Evolutionary conservation across 208 protist genomes (phyloP), one percentile per base, ranked within the genome.

Genomic region (Acanthamoeba comandoni): DNA sequence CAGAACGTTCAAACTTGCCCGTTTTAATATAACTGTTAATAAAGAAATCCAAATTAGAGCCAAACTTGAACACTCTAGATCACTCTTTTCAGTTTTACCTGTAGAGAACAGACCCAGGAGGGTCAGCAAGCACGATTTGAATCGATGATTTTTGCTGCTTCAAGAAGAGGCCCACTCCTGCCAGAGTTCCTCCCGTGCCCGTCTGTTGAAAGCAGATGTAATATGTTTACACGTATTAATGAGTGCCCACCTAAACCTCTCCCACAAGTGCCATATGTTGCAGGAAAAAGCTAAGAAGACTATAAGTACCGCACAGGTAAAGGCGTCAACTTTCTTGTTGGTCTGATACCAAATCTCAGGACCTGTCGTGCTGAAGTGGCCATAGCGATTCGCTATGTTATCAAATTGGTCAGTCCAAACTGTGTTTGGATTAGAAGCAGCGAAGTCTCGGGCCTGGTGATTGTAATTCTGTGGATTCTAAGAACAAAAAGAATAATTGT

Each of bases 331-430:
- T 1, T 89, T 69, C 69, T 89, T 79, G 7, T 69, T 64, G 22
- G 80, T 75, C 26, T 93, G 86, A n/a, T 26, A 39, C 52, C 67
- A 94, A 49, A 95, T 93, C 57, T 95, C 93, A 24, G 93, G 93
- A 12, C 93, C 93, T 22, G 92, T 94, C 2, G 93, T 94, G 15
- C n/a, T 35, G 69, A 85, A 92, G 91, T 95, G 94, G 24, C 73
- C 86, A 13, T 62, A 58, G 39, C 92, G 77, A 48, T 95, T 95
- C 49, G 94, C 94, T 17, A 80, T 90, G 91, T 95, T 95, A 69
- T 95, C 94, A 91, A 95, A 95, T 87, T 95, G 93, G 53, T 94
- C 92, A 3, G 93, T 94, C 94, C 94, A 95, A 17, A 95, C 84
- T 49, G 91, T 89, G 75, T 95, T 95, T 3, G 35, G 29, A 22